Evolutionary conservation across 192 early-diverging fungal species (phyloP).

Genomic region (Coemansia sp.): DNA sequence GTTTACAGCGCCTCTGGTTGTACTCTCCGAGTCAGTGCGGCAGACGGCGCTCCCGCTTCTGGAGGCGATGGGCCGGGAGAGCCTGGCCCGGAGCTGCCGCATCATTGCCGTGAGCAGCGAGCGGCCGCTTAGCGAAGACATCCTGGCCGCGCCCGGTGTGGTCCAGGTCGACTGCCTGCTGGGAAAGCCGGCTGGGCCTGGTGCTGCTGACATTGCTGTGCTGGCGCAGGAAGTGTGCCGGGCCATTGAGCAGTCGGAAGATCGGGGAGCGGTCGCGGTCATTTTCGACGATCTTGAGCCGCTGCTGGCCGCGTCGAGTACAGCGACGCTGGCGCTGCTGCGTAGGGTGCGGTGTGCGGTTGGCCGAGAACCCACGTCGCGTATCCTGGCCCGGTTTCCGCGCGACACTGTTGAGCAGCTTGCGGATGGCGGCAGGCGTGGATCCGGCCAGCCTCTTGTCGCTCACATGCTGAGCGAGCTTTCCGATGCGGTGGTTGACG

Average conservation of each 20-base stretch:
- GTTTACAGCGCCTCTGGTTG: constrained; percentile 18
- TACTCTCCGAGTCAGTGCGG: constrained; percentile 36
- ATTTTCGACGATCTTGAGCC: constrained; percentile 29
- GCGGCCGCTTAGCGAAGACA: constrained; percentile 15
- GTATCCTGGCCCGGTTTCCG: constrained; percentile 28
- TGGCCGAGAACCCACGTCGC: neutral
- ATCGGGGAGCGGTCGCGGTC: neutral
- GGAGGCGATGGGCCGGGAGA: constrained; percentile 34
- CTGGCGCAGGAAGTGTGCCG: neutral
- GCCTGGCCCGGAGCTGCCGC: constrained; percentile 13
- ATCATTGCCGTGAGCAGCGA: constrained; percentile 23
- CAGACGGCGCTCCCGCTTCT: constrained; percentile 38
- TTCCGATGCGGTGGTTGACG: constrained; percentile 35
- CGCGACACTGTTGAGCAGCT: constrained; percentile 11
- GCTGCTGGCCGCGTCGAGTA: constrained; percentile 18
- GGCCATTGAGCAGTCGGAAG: neutral
- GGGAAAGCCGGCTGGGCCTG: neutral
- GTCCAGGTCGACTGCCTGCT: constrained; percentile 13
- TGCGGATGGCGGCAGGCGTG: neutral
- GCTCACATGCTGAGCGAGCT: constrained; percentile 3
- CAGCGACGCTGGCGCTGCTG: constrained; percentile 18
- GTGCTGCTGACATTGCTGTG: neutral
- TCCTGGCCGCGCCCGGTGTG: constrained; percentile 1
- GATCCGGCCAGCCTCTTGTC: neutral
- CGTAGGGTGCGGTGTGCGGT: constrained; percentile 24